Percentiles rank a stretch among this genome's conserved stretches.
Evolutionary conservation across 441 rosid species (phyloP).

Genomic region (Melastoma candidum): DNA sequence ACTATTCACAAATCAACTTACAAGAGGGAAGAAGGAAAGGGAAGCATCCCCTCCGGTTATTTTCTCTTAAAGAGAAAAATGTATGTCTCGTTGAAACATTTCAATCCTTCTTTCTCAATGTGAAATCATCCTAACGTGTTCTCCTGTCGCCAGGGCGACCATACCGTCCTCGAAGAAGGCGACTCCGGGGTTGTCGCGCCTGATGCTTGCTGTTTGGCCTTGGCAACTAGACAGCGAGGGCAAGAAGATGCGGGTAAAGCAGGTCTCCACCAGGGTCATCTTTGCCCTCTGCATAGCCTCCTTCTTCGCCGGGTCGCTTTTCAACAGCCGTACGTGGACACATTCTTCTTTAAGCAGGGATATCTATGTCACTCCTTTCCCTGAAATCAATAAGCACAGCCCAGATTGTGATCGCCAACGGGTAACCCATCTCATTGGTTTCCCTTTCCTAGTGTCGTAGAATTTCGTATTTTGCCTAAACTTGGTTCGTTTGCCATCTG

Average conservation of each 20-base stretch:
- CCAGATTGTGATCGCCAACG: constrained; percentile 57
- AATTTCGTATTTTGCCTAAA: not conserved
- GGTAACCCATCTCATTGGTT: constrained; percentile 25
- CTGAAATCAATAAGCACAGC: constrained; percentile 17
- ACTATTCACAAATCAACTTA: too few species aligned
- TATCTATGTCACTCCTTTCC: constrained; percentile 11
- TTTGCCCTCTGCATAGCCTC: constrained; percentile 48
- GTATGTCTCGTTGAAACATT: too few species aligned
- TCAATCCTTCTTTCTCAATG: too few species aligned
- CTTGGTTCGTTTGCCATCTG: not conserved
- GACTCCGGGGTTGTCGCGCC: not conserved
- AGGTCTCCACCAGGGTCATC: constrained; percentile 50
- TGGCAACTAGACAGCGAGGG: constrained; percentile 15
- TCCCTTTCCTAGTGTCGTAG: not conserved
- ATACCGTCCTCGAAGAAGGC: not conserved
- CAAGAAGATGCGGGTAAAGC: constrained; percentile 61
- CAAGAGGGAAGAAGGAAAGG: too few species aligned
- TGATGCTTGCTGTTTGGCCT: constrained; percentile 12
- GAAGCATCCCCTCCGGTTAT: too few species aligned
- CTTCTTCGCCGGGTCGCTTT: constrained; percentile 67
- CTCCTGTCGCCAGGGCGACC: too few species aligned
- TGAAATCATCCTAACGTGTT: too few species aligned
- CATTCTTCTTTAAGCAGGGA: constrained; percentile 20
- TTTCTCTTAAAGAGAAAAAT: too few species aligned
- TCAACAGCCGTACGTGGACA: constrained; percentile 39